A percentile compares a stretch with the other conserved stretches of the same genome.
These are phyloP conservation scores for Penicillium longicatenatum DNA, from an alignment of 495 filamentous ascomycete genomes.

Conservation along the genomic window DNA sequence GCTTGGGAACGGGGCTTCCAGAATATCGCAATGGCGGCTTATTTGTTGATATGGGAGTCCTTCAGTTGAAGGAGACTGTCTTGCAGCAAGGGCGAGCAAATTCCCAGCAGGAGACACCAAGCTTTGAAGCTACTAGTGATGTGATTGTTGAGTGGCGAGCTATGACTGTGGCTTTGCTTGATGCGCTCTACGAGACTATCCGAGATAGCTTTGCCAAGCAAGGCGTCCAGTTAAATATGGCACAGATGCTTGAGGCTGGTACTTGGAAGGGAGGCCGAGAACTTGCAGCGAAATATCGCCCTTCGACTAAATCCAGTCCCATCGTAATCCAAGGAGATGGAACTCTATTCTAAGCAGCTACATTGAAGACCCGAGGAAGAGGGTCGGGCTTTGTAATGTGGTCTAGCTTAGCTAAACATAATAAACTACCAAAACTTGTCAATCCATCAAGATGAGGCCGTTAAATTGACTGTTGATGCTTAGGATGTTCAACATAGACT, in stretches of 20 bases:
- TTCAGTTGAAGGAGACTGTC: constrained; percentile 71
- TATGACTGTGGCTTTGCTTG: constrained; percentile 65
- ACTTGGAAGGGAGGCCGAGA: constrained; percentile 57
- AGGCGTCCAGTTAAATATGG: constrained; percentile 59
- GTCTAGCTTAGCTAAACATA: neutral
- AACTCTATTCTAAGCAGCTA: constrained; percentile 36
- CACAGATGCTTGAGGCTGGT: constrained; percentile 71
- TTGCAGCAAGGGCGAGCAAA: constrained; percentile 50
- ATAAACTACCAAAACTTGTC: too few species aligned
- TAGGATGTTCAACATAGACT: too few species aligned
- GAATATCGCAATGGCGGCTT: constrained; percentile 89
- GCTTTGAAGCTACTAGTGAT: constrained; percentile 78
- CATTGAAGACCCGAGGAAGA: neutral
- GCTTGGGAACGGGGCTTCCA: constrained; percentile 79
- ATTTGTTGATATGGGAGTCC: constrained; percentile 78
- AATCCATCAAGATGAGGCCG: too few species aligned
- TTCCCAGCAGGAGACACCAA: constrained; percentile 65
- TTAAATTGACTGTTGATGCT: too few species aligned
- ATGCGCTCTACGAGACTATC: constrained; percentile 61
- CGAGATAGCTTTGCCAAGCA: constrained; percentile 47
- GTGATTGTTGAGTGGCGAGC: constrained; percentile 83
- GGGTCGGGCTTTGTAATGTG: too few species aligned
- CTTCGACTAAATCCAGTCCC: constrained; percentile 45
- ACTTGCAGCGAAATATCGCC: constrained; percentile 41
- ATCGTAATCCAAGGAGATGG: constrained; percentile 49